These are phyloP conservation scores for Citrullus colocynthis DNA, from an alignment of 306 rosid species.

Conservation along the genomic window DNA sequence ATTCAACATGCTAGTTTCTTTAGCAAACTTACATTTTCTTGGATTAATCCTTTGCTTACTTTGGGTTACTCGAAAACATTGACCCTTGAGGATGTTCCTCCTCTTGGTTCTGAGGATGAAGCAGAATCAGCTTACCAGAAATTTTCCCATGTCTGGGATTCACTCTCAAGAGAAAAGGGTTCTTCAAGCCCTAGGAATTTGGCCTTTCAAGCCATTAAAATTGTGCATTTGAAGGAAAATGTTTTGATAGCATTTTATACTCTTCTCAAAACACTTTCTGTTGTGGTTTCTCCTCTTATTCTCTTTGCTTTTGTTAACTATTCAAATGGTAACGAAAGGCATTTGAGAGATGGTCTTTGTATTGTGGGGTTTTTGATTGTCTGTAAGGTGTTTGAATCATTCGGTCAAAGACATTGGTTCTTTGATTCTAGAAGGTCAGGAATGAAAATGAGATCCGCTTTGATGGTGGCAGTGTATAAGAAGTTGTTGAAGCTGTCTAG, in stretches of 20 bases:
- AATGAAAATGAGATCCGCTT: conserved; percentile 66
- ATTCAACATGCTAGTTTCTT: conserved; percentile 20
- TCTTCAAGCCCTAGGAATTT: conserved; percentile 23
- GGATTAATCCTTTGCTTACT: conserved; percentile 49
- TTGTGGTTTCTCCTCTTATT: conserved; percentile 46
- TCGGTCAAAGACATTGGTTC: conserved; percentile 58
- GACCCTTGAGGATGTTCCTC: conserved; percentile 46
- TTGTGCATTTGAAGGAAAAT: conserved; percentile 45
- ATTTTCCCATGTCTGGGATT: conserved; percentile 43
- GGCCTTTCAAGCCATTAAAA: conserved; percentile 32
- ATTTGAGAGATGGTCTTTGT: conserved; percentile 29
- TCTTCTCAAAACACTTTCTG: conserved; percentile 30
- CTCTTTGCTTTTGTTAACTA: conserved; percentile 58
- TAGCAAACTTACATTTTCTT: conserved; percentile 45
- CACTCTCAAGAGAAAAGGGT: conserved; percentile 19
- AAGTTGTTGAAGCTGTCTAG: conserved; percentile 66
- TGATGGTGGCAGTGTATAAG: conserved; percentile 61
- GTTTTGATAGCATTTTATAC: conserved; percentile 30
- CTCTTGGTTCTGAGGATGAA: conserved; percentile 50
- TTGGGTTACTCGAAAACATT: conserved; percentile 46
- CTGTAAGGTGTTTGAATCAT: conserved; percentile 38
- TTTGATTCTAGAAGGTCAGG: conserved; percentile 55
- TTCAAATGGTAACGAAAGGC: conserved; percentile 20
- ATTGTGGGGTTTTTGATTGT: conserved; percentile 37
- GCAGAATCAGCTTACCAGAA: conserved; percentile 30